Evolutionary conservation across 352 stramenopile genomes (phyloP).

Genomic region (Globisporangium solare): DNA sequence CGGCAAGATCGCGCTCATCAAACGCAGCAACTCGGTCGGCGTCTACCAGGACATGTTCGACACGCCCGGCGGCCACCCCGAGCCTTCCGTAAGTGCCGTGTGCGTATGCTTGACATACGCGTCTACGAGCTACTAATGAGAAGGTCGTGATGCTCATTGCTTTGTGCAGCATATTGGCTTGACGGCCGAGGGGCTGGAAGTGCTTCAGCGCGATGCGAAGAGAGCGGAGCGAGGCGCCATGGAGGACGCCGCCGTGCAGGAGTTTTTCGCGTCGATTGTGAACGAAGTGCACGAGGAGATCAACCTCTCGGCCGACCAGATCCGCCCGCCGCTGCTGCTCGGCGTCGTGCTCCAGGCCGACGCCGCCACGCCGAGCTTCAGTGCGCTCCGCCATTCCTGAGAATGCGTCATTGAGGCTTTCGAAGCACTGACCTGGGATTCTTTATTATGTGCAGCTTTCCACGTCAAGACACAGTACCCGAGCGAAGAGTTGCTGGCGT

Average conservation of each 20-base stretch:
- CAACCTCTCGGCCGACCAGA: conserved; percentile 39
- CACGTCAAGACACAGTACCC: conserved; percentile 38
- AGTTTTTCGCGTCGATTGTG: conserved; percentile 71
- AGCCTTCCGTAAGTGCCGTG: conserved; percentile 35
- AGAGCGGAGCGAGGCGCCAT: conserved; percentile 9
- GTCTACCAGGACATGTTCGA: conserved; percentile 73
- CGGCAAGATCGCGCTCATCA: conserved; percentile 56
- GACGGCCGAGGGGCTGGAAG: conserved; percentile 23
- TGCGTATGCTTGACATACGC: not conserved
- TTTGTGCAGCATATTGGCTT: conserved; percentile 23
- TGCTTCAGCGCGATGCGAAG: conserved; percentile 14
- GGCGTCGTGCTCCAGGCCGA: conserved; percentile 65
- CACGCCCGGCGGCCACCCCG: conserved; percentile 74
- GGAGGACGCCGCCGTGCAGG: conserved; percentile 26
- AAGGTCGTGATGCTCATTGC: not conserved
- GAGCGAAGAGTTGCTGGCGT: conserved; percentile 25
- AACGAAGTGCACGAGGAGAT: conserved; percentile 78
- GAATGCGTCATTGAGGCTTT: not conserved
- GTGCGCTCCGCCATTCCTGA: conserved; percentile 28
- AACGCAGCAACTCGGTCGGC: conserved; percentile 56
- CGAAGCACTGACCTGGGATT: not conserved
- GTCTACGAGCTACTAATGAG: not conserved
- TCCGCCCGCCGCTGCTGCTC: conserved; percentile 53
- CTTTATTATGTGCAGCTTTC: conserved; percentile 36
- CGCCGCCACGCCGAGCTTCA: conserved; percentile 75